Base-by-base conservation (phyloP, 2,329 filamentous ascomycete genomes). In the Balansia obtecta region DNA sequence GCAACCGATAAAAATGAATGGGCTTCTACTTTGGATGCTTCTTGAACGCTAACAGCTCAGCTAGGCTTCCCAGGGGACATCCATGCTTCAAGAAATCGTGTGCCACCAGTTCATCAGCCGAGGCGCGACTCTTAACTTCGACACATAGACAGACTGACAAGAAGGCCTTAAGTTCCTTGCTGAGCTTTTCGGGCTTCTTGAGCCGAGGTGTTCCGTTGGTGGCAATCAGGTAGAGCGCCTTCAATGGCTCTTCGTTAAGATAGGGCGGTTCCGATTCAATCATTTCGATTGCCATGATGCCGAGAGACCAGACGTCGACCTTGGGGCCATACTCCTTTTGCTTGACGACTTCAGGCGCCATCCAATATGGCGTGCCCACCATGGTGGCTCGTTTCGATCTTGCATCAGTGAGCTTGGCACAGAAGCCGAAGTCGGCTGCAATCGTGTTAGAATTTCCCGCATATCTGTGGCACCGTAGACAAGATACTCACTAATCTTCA, bases 211-310 rank as follows among this genome's bases (percentile, higher is more conserved):
- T 97, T 57, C 93, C 93, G 71, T 97, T 97, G 50, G 93, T 98
- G 45, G 93, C 93, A 65, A 98, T 98, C 54, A 98, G 79, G 67
- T 95, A 98, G 45, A 98, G 78, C 8, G 93, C 93, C 75, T 97
- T 97, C 51, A 98, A 79, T 0, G 93, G 93, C 68, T 97, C 91
- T 69, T 97, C 93, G 69, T 97, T 97, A 38, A 97, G 80, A 67
- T 98, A 98, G 0, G 93, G 93, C 6, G 93, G 93, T 68, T 98
- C 93, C 16, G 88, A 95, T 67, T 98, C 93, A 63, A 97, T 97
- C 93, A 98, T 96, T 70, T 98, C 93, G 62, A 98, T 97, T 22
- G 93, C 91, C 93, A 97, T 98, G 71, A 98, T 98, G 63, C 93
- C 93, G 54, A 98, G 74, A 32, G 90, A 96, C 93, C 93, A 98